Conservation (phyloP, 2,329 filamentous ascomycete genomes). For the Fusarium mangiferae region DNA sequence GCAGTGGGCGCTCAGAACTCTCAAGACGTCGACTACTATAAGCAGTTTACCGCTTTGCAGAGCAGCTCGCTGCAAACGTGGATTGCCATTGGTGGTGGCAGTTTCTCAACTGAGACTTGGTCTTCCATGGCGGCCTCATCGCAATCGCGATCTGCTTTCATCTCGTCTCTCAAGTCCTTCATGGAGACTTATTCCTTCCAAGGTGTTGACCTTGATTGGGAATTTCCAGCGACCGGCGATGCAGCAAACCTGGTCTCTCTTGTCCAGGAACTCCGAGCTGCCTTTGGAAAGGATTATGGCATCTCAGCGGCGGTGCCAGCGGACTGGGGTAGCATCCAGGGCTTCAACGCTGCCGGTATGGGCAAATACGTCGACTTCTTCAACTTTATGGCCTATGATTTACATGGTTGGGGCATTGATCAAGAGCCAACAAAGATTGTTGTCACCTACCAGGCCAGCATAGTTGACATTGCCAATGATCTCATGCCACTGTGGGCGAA, state of each 20-base stretch:
- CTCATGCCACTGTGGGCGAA: background rate
- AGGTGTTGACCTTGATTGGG: background rate
- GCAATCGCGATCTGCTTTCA: fast-evolving
- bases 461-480: background rate
- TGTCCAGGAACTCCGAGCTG: background rate
- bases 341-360: background rate
- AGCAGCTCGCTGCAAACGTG: background rate
- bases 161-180: background rate
- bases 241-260: background rate
- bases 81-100: background rate
- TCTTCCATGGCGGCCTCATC: background rate
- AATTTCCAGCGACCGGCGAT: background rate
- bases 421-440: background rate
- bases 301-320: background rate
- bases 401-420: background rate
- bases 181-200: background rate
- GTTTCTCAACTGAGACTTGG: background rate
- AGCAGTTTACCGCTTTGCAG: background rate
- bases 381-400: background rate
- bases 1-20: background rate
- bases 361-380: background rate
- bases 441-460: background rate
- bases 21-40: background rate
- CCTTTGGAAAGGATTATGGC: background rate
- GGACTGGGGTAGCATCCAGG: background rate